These are phyloP conservation scores for Mortierella sp. DNA, from an alignment of 371 early-diverging fungal species.

Conservation along the genomic window DNA sequence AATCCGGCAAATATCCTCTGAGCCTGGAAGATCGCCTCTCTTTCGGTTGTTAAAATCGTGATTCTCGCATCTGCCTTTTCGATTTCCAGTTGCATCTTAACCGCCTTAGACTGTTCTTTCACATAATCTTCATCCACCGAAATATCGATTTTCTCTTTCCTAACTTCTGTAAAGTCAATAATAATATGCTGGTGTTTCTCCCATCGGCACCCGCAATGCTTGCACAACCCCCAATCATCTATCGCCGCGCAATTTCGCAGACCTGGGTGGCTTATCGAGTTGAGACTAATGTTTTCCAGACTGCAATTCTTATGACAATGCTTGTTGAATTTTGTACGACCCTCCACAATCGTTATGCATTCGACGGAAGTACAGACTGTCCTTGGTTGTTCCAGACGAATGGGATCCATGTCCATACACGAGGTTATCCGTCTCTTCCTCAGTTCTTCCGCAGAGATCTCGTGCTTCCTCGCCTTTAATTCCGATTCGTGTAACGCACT, in stretches of 20 bases:
- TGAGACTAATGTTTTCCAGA: slow-evolving; percentile 9
- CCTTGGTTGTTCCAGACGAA: slow-evolving; percentile 29
- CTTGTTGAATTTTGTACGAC: slow-evolving; percentile 7
- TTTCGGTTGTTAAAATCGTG: slow-evolving; percentile 20
- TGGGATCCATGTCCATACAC: slow-evolving; percentile 28
- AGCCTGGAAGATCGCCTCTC: slow-evolving; percentile 14
- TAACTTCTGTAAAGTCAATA: slow-evolving; percentile 20
- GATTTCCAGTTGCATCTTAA: slow-evolving; percentile 12
- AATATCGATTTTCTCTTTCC: slow-evolving; percentile 13
- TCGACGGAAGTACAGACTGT: slow-evolving; percentile 33
- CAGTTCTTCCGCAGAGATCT: slow-evolving; percentile 22
- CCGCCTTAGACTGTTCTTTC: slow-evolving; percentile 16
- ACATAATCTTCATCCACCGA: slow-evolving; percentile 23
- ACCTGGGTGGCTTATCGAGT: slow-evolving; percentile 13
- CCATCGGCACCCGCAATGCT: slow-evolving; percentile 32
- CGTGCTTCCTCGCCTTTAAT: slow-evolving; percentile 11
- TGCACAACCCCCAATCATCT: slow-evolving; percentile 12
- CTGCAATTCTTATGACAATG: slow-evolving; percentile 21
- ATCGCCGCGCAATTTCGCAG: slow-evolving; percentile 25
- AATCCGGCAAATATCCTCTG: slow-evolving; percentile 23
- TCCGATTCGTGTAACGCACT: slow-evolving; percentile 13
- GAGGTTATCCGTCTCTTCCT: slow-evolving; percentile 10
- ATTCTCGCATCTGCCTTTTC: slow-evolving; percentile 10
- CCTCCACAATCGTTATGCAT: slow-evolving; percentile 13
- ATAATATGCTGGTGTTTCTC: slow-evolving; percentile 43